phyloP scores from a whole-genome alignment of 352 stramenopile species.

The Pythium sukuiense region DNA sequence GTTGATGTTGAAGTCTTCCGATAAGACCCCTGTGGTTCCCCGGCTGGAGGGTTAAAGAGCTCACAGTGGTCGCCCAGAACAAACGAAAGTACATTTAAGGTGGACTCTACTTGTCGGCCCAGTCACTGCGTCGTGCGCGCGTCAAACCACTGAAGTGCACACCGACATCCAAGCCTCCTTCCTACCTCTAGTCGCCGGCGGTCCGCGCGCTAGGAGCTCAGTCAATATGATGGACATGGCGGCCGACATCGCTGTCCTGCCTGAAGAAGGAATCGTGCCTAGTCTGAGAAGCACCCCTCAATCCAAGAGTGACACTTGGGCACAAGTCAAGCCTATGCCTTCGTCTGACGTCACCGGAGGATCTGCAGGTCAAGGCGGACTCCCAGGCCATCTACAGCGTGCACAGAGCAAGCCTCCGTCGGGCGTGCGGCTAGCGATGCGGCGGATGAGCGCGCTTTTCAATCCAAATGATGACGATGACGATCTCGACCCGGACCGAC shows the following conservation, averaged over 20 bases:
- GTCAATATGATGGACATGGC: conserved; percentile 49
- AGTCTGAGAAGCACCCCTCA: not conserved
- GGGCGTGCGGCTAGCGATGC: conserved; percentile 30
- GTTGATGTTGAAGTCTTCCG: conserved; percentile 2
- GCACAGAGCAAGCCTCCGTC: conserved; percentile 26
- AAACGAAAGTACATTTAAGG: not conserved
- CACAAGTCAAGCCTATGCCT: conserved; percentile 16
- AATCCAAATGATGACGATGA: conserved; percentile 40
- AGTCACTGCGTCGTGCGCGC: not conserved
- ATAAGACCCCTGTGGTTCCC: conserved; percentile 12
- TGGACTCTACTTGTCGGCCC: not conserved
- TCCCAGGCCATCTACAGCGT: conserved; percentile 6
- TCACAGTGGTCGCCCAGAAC: not conserved
- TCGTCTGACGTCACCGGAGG: not conserved
- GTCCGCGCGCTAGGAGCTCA: not conserved
- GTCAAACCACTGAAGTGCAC: not conserved
- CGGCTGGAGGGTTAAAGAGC: not conserved
- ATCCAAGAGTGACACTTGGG: conserved; percentile 12
- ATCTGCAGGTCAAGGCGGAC: not conserved
- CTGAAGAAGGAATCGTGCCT: conserved; percentile 25
- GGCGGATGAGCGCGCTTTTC: conserved; percentile 47
- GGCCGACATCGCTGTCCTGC: conserved; percentile 32
- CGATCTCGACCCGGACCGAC: conserved; percentile 37
- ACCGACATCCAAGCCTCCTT: not conserved
- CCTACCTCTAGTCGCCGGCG: not conserved